Base-by-base conservation (phyloP, 768 basidiomycete species). In the Boletus fagicola region DNA sequence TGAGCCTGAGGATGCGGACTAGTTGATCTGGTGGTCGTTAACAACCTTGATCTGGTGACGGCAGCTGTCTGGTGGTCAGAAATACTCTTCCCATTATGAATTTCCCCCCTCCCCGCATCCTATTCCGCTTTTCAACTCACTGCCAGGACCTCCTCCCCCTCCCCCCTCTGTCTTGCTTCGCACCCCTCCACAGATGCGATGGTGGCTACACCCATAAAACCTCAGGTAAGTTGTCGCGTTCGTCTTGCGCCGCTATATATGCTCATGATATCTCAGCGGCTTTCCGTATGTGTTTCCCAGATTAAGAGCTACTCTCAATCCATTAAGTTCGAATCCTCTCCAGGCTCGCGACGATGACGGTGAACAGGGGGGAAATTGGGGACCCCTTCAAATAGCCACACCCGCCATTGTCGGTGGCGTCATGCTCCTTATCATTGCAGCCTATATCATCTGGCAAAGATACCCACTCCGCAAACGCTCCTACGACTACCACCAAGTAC, bases 371-470 rank as follows among this genome's bases (percentile, higher is more conserved):
- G 38, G 28, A 16, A 20, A 35, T 18, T 75, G 73, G 73, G 49
- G 49, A 15, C 7, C 71, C 15, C 36, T 71, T 9, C 76, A 77
- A 49, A 74, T 77, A 47, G 69, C 66, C 11, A 43, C 66, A 0
- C 76, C 77, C 8, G 63, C 68, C 52, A 66, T 76, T 42, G 71
- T 75, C 11, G 76, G 72, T 30, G 62, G 66, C 5, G 63, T 33
- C 39, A 66, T 77, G 16, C 45, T 72, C 26, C 45, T 68, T 1
- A 7, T 66, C 31, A 66, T 72, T 35, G 51, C 36, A 18, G 55
- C 26, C 35, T 64, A 62, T 35, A 40, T 74, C 56, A 43, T 69
- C 35, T 72, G 67, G 64, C 50, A 59, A 64, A 67, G 64, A 44
- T 56, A 60, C 44, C 48, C 54, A 1, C 45, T 55, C 22, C 53